Evolutionary conservation across 352 stramenopile species (phyloP).

Genomic region (Phytophthora sp.): DNA sequence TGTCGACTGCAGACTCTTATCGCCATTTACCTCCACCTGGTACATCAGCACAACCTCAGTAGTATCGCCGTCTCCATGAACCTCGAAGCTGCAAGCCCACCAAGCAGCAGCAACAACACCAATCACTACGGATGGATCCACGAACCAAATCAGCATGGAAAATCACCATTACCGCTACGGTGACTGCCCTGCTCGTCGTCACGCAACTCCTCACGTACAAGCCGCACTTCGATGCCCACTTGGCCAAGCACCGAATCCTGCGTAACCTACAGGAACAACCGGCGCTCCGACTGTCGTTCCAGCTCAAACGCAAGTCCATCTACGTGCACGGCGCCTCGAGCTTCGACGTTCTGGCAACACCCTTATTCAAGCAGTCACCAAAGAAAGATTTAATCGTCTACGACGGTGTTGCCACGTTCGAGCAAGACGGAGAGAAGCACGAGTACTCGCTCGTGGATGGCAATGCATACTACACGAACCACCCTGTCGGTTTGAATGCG

Average conservation of each 20-base stretch:
- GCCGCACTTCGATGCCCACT: conserved; percentile 29
- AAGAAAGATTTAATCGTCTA: conserved; percentile 27
- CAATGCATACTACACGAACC: conserved; percentile 36
- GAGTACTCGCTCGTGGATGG: conserved; percentile 49
- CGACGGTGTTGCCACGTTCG: conserved; percentile 36
- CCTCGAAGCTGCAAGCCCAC: background rate
- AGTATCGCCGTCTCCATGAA: no score
- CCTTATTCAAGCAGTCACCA: conserved; percentile 5
- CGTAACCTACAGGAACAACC: conserved; percentile 21
- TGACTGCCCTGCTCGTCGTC: conserved; percentile 3
- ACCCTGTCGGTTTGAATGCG: conserved; percentile 2
- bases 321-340: conserved; percentile 35
- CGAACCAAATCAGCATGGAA: conserved; percentile 1
- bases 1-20: no score
- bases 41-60: no score
- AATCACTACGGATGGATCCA: no score
- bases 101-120: background rate
- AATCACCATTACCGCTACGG: background rate
- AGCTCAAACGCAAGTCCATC: conserved; percentile 45
- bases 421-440: conserved; percentile 31
- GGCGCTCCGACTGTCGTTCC: conserved; percentile 32
- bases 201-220: conserved; percentile 22
- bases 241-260: conserved; percentile 40
- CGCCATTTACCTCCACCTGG: no score
- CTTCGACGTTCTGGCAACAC: conserved; percentile 28